Evolutionary conservation across 1,139 yeast species (phyloP), one percentile per base, ranked within the genome.

Genomic region (Meyerozyma athensensis): DNA sequence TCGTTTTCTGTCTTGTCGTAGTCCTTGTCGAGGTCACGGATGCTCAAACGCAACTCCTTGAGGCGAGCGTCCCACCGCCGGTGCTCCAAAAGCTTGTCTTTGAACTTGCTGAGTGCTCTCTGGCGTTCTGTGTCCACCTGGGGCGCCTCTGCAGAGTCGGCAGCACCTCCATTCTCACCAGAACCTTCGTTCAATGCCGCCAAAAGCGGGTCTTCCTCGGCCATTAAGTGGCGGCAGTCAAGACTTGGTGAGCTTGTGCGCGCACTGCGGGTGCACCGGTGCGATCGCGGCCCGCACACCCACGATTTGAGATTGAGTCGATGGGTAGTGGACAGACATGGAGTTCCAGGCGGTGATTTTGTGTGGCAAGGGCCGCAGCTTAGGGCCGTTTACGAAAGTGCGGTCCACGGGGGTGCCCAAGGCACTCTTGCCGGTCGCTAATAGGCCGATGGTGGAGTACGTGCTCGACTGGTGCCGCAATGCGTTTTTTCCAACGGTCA

Each of bases 1-100:
- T 92, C 97, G 52, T 89, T 90, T 61, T 94, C 99, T 3, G 98
- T 90, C 68, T 87, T 89, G 42, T 86, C 94, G 60, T 81, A 92
- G 47, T 83, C 83, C 54, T 79, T 80, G 48, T 89, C 96, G 48
- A 89, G 68, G 49, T 78, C 95, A 61, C 90, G 82, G 66, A 92
- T 86, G 45, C 83, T 78, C 56, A 86, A 67, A 49, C 98, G 77
- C 47, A 90, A 72, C 38, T 83, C 90, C 61, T 89, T 92, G 53
- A 94, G 73, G 54, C 89, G 80, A 33, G 95, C 86, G 57, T 92
- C 97, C 86, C 95, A 89, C 56, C 87, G 87, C 55, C 96, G 79
- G 63, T 94, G 98, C 54, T 92, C 97, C 50, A 86, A 72, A 51
- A 92, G 73, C 63, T 87, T 90, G 58, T 81, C 84, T 60, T 89